phyloP scores from a whole-genome alignment of 2,329 filamentous ascomycete genomes.

The Botrytis sinoallii region DNA sequence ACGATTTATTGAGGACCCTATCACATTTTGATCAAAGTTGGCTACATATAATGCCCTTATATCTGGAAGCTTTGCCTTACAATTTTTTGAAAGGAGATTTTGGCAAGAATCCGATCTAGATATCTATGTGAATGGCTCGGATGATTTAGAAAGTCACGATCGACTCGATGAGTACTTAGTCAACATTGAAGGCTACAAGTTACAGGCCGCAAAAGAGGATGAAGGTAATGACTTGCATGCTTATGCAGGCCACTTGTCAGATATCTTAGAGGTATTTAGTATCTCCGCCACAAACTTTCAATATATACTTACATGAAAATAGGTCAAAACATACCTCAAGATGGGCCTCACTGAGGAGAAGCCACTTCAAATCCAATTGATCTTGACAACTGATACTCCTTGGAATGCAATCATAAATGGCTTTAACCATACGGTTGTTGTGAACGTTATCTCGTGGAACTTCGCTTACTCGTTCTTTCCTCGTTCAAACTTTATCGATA shows the following conservation, averaged over 20 bases:
- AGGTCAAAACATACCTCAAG: constrained; percentile 1
- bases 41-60: constrained; percentile 11
- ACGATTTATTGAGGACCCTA: neutral
- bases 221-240: neutral
- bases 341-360: neutral
- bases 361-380: neutral
- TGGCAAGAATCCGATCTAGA: constrained; percentile 20
- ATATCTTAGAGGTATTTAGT: neutral
- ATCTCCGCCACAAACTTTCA: too few relatives aligned
- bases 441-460: constrained; percentile 8
- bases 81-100: constrained; percentile 18
- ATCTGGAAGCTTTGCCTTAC: constrained; percentile 21
- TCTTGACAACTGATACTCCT: neutral
- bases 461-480: constrained; percentile 3
- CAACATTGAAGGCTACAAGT: neutral
- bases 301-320: neutral
- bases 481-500: neutral
- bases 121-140: constrained; percentile 12
- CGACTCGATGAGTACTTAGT: neutral
- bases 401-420: neutral
- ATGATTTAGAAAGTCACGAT: neutral
- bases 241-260: neutral
- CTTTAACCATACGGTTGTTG: neutral
- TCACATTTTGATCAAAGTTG: constrained; percentile 5
- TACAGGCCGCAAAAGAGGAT: neutral